Evolutionary conservation across 805 yeast species (phyloP).

Genomic region (Teunomyces barrocoloradensis): DNA sequence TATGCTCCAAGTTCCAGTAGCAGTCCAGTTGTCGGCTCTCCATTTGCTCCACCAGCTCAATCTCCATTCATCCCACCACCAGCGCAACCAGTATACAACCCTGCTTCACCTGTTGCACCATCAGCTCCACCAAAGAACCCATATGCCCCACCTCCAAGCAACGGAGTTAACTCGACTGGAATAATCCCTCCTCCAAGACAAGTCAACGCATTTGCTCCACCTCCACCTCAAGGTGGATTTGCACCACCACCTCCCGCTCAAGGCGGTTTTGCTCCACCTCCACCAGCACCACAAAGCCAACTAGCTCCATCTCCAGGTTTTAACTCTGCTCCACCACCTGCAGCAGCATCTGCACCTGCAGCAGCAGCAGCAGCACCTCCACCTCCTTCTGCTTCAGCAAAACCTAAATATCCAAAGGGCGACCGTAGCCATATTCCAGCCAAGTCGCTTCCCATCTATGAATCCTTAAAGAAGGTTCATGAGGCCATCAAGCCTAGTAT

Average conservation of each 20-base stretch:
- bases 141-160: constrained; percentile 30
- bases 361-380: constrained; percentile 20
- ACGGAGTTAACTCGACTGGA: constrained; percentile 1
- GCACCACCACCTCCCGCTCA: constrained; percentile 9
- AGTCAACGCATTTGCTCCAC: constrained; percentile 7
- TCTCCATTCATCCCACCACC: constrained; percentile 14
- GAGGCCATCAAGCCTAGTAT: constrained; percentile 65
- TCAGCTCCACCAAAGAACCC: constrained; percentile 32
- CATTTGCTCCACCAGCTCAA: constrained; percentile 34
- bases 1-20: constrained; percentile 21
- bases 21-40: constrained; percentile 9
- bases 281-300: constrained; percentile 16
- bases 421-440: constrained; percentile 68
- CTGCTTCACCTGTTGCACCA: constrained; percentile 12
- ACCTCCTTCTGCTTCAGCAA: constrained; percentile 20
- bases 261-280: constrained; percentile 17
- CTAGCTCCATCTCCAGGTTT: constrained; percentile 18
- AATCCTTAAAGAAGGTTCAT: constrained; percentile 53
- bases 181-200: constrained; percentile 8
- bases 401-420: constrained; percentile 51
- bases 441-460: constrained; percentile 54
- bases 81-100: constrained; percentile 7
- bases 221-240: constrained; percentile 4
- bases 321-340: constrained; percentile 5
- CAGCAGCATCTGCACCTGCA: not conserved